These are phyloP conservation scores for Dipteronia sinensis DNA, from an alignment of 345 rosid genomes.

Conservation along the genomic window DNA sequence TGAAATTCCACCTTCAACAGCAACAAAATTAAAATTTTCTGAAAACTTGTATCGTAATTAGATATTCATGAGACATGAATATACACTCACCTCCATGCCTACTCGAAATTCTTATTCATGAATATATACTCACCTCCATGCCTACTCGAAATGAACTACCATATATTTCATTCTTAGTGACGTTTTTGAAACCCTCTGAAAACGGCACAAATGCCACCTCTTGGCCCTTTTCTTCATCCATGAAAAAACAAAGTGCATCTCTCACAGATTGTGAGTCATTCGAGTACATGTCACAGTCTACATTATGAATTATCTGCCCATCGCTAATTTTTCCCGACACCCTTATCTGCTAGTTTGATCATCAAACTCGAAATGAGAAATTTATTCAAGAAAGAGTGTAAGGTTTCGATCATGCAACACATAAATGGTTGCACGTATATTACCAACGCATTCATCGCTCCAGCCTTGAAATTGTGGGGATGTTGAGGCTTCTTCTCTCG, in stretches of 20 bases:
- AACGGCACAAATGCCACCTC: constrained; percentile 75
- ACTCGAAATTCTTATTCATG: too few relatives aligned
- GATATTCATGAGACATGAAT: too few relatives aligned
- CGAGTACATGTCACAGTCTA: constrained; percentile 89
- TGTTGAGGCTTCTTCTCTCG: constrained; percentile 70
- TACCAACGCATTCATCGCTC: constrained; percentile 88
- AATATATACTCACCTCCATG: constrained; percentile 27
- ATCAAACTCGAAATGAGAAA: background rate
- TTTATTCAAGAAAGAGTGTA: background rate
- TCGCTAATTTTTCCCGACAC: constrained; percentile 64
- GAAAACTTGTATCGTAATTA: too few relatives aligned
- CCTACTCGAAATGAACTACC: constrained; percentile 23
- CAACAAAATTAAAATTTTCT: background rate
- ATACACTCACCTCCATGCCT: too few relatives aligned
- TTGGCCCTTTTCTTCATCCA: constrained; percentile 64
- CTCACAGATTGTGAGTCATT: constrained; percentile 53
- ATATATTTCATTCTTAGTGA: constrained; percentile 62
- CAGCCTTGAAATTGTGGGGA: constrained; percentile 84
- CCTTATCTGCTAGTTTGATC: constrained; percentile 50
- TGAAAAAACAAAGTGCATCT: constrained; percentile 84
- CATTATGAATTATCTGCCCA: constrained; percentile 56
- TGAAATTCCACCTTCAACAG: constrained; percentile 57
- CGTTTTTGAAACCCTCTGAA: constrained; percentile 54
- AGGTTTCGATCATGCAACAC: background rate
- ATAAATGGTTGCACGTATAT: background rate